Evolutionary conservation across 805 yeast species (phyloP).

Genomic region (Maudiozyma pseudohumilis): DNA sequence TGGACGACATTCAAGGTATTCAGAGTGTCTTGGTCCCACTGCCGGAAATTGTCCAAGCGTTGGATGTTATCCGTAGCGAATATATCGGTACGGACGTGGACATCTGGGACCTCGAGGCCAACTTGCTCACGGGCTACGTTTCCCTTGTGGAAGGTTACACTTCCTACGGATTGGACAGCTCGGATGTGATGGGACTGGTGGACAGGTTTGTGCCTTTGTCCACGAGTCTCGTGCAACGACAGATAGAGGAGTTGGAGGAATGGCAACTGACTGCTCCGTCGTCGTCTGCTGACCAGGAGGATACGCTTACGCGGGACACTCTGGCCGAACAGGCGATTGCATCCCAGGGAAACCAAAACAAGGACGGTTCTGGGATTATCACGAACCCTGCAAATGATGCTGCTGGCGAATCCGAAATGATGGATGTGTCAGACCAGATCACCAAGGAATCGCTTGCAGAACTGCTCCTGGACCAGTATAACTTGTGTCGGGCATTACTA

Average conservation of each 20-base stretch:
- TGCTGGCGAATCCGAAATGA: slow-evolving; percentile 8
- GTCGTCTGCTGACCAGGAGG: too few relatives aligned
- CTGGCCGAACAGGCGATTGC: not conserved
- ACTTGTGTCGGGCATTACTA: slow-evolving; percentile 13
- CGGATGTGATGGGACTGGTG: slow-evolving; percentile 11
- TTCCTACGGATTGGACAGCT: slow-evolving; percentile 8
- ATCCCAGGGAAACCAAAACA: not conserved
- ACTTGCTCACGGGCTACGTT: slow-evolving; percentile 22
- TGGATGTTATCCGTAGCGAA: slow-evolving; percentile 14
- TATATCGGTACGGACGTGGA: slow-evolving; percentile 11
- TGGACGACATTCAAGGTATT: slow-evolving; percentile 18
- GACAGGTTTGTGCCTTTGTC: slow-evolving; percentile 12
- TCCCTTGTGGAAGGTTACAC: slow-evolving; percentile 17
- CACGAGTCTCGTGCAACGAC: slow-evolving; percentile 11
- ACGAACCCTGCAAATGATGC: slow-evolving; percentile 4
- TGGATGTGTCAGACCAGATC: slow-evolving; percentile 23
- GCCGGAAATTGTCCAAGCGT: slow-evolving; percentile 13
- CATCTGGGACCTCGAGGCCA: slow-evolving; percentile 28
- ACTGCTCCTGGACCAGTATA: slow-evolving; percentile 13
- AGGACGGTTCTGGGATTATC: slow-evolving; percentile 14
- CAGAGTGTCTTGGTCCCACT: slow-evolving; percentile 9
- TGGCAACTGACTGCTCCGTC: slow-evolving; percentile 1
- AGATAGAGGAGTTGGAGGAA: slow-evolving; percentile 14
- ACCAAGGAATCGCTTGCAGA: slow-evolving; percentile 19
- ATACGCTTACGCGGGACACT: not conserved